Evolutionary conservation across 495 filamentous ascomycete species (phyloP).

Genomic region (Aspergillus nanangensis): DNA sequence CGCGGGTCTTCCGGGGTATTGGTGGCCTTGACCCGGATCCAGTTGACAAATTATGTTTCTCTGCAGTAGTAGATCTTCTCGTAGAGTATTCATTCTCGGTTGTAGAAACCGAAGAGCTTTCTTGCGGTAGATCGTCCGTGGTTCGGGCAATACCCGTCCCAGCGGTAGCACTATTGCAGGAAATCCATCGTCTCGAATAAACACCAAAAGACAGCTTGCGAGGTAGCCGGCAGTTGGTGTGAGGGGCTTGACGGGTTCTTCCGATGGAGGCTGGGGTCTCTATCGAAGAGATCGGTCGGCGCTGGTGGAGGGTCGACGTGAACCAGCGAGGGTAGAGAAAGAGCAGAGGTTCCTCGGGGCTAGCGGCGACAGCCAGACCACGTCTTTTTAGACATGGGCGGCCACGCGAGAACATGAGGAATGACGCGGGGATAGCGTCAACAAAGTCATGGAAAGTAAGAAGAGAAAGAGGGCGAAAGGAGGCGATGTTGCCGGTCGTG

Average conservation of each 20-base stretch:
- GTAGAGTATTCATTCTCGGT: no score
- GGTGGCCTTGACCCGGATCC: no score
- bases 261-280: no score
- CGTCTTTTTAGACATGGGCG: conserved; percentile 37
- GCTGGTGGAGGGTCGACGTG: conserved; percentile 21
- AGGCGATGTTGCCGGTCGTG: conserved; percentile 2
- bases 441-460: conserved; percentile 12
- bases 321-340: conserved; percentile 46
- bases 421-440: conserved; percentile 12
- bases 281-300: conserved; percentile 19
- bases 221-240: no score
- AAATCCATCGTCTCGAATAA: conserved; percentile 26
- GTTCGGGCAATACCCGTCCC: no score
- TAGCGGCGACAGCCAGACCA: conserved; percentile 29
- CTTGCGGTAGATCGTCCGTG: no score
- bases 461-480: conserved; percentile 1
- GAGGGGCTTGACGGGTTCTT: no score
- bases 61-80: neutral
- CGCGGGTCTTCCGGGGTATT: neutral
- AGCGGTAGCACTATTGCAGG: conserved; percentile 12
- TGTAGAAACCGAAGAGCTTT: no score
- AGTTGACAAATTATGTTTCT: no score
- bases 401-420: conserved; percentile 39
- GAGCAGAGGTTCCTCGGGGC: conserved; percentile 37
- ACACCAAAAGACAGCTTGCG: conserved; percentile 13